Evolutionary conservation across 1,284 basidiomycete species (phyloP), one percentile per base, ranked within the genome.

Genomic region (Boletus semigastroideus): DNA sequence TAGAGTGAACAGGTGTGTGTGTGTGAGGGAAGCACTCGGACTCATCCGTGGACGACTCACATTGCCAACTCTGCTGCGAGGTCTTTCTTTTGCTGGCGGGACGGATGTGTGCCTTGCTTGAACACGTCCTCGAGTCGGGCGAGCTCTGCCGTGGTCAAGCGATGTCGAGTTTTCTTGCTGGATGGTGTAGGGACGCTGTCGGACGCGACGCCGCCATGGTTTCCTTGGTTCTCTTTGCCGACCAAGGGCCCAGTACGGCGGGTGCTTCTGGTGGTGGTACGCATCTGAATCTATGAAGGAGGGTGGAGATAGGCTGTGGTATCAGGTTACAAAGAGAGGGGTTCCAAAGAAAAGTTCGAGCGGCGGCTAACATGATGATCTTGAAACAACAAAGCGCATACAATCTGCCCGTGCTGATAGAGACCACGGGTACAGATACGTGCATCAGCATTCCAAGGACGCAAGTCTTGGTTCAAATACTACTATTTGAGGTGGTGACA

Each of bases 141-240:
- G 25, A 76, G 68, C 56, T 78, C 75, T 20, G 57, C 12, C 34
- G 69, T 65, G 12, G 74, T 70, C 64, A 78, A 62, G 41, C 73
- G 73, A 49, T 73, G 71, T 22, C 74, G 70, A 8, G 63, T 51
- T 28, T 69, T 71, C 58, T 61, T 73, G 49, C 58, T 58, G 14
- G 54, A 54, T 16, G 44, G 40, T 11, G 49, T 8, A 41, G 40
- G 39, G 36, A 25, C 19, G 20, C 11, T 46, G 27, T 42, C 52
- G 28, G 28, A 30, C 28, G 28, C 28, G 2, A 11, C 13, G n/a
- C 14, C 13, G n/a, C 14, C 13, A 28, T 25, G 61, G 22, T 38
- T 40, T 8, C 16, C 22, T 31, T 10, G 28, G 43, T 62, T 65
- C 48, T 64, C 54, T 28, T 70, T 62, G 37, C 45, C 49, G 2